Base-by-base conservation (phyloP, 805 yeast species). In the Priceomyces melissophilus region DNA sequence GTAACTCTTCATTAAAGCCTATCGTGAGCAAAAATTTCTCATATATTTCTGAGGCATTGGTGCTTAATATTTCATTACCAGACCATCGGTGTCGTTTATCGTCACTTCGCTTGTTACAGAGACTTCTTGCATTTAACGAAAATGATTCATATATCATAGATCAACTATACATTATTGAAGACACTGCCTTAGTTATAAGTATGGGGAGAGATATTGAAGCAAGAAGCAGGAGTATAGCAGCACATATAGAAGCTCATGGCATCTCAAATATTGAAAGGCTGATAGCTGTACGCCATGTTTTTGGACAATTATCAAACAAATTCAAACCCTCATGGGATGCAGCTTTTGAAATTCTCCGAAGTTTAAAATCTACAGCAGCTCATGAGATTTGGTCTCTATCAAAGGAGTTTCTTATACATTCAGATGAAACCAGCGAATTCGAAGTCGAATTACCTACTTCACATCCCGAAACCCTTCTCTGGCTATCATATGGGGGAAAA, bases 301-400 rank as follows among this genome's bases (percentile, higher is more conserved):
- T 69, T 40, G 98, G 98, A 27, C 71, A 85, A 44, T 62, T 90
- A 32, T 71, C 87, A 3, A 81, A 81, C 27, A 76, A 78, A 43
- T 88, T 91, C 50, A 84, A 87, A 41, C 98, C 98, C 1, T 73
- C 84, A 10, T 89, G 96, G 96, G 75, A 78, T 13, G 88, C 84
- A 4, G 84, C 85, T 2, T 64, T 72, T 40, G 91, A 83, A 45
- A 73, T 76, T 3, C 54, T 87, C 3, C 77, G 81, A 1, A 53
- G 60, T 3, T 59, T 83, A 12, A 29, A 31, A 2, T 40, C 39
- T 3, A 42, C 45, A 3, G 56, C 65, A 31, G 67, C 72, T 12
- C 61, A 59, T 0, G 37, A 66, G 10, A 65, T 85, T 0, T 88
- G 96, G 95, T 55, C 68, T 0, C 53, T 77, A 13, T 63, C 80